Conservation (phyloP, 2,329 filamentous ascomycete species). For the Fusarium sulawesiense region DNA sequence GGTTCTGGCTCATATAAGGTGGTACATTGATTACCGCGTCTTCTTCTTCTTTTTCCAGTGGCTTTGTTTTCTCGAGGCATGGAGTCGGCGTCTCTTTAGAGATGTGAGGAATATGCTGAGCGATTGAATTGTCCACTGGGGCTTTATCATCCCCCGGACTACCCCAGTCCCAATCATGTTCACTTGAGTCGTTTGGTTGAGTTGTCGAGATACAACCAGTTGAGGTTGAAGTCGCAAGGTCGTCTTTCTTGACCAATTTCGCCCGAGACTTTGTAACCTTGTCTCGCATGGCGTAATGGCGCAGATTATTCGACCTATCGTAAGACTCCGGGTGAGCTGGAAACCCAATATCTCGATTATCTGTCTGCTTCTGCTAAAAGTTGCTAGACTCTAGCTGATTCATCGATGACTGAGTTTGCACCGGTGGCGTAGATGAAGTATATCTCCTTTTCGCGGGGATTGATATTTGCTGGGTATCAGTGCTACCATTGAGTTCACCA, state of each 20-base stretch:
- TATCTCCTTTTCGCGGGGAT: neutral
- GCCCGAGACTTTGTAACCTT: neutral
- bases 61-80: neutral
- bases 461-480: neutral
- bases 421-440: constrained; percentile 21
- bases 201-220: constrained; percentile 47
- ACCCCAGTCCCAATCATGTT: constrained; percentile 38
- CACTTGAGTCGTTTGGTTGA: constrained; percentile 46
- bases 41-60: neutral
- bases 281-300: neutral
- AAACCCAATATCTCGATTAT: neutral
- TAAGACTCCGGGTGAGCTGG: neutral
- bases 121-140: neutral
- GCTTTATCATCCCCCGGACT: neutral
- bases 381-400: neutral
- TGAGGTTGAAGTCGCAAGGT: neutral
- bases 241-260: neutral
- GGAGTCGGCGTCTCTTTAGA: neutral
- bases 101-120: neutral
- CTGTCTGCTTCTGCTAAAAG: constrained; percentile 22
- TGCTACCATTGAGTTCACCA: neutral
- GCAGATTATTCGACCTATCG: constrained; percentile 12
- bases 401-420: neutral
- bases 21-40: neutral
- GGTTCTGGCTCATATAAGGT: constrained; percentile 37